Evolutionary conservation across 441 rosid genomes (phyloP).

Genomic region (Adansonia gregorii): DNA sequence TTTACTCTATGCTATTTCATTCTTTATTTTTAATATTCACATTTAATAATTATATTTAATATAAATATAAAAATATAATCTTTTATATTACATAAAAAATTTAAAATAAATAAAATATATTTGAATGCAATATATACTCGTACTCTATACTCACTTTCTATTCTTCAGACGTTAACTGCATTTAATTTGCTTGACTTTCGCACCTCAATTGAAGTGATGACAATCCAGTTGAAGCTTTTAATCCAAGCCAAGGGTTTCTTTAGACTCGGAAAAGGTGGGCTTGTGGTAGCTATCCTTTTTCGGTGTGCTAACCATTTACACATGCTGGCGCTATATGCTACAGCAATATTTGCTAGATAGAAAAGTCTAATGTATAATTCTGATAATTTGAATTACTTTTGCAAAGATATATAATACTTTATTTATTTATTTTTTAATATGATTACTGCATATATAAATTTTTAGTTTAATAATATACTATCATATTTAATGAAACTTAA

Average conservation of each 20-base stretch:
- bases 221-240: neutral
- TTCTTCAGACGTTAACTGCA: conserved; percentile 8
- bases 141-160: too few relatives aligned
- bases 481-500: too few relatives aligned
- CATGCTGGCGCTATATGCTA: neutral
- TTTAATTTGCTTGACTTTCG: neutral
- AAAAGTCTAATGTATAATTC: neutral
- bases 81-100: too few relatives aligned
- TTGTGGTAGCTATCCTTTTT: neutral
- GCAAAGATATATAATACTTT: too few relatives aligned
- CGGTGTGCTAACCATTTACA: neutral
- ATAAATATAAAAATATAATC: too few relatives aligned
- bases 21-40: too few relatives aligned
- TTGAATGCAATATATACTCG: too few relatives aligned
- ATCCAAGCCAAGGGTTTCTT: conserved; percentile 11
- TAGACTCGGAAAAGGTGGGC: neutral
- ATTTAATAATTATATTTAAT: too few relatives aligned
- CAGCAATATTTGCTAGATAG: neutral
- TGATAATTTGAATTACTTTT: neutral
- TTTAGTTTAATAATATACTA: too few relatives aligned
- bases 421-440: too few relatives aligned
- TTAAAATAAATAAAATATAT: conserved; percentile 24
- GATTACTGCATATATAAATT: too few relatives aligned
- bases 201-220: neutral
- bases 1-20: too few relatives aligned